Evolutionary conservation across 345 rosid species (phyloP), one percentile per base, ranked within the genome.

Genomic region (Citrus unshiu): DNA sequence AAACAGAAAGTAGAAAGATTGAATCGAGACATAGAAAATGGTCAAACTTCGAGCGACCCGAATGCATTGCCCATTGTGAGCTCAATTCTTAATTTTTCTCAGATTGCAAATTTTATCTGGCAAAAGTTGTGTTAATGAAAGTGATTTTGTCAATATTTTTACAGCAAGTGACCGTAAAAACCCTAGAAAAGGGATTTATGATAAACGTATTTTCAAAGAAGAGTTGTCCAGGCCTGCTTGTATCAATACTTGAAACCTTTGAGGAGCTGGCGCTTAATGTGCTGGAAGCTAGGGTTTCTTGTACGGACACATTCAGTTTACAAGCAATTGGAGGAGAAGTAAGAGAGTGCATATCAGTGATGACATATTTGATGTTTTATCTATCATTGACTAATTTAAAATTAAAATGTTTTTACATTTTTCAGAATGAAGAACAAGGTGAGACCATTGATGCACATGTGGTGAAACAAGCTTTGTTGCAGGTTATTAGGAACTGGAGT

Each of bases 261-360:
- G 99, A 95, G 65, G 96, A 93, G 60, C 75, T 93, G 72, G 90
- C 93, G 34, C 93, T 95, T 35, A 87, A 86, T 82, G 89, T 95
- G 76, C 88, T 86, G 21, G 98, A 95, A 83, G 98, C 98, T 89
- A 93, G 95, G 94, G 97, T 85, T 93, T 92, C 98, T 80, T 95
- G 98, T 84, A 82, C 94, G 1, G 94, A 95, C 37, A 84, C 81
- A 14, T 95, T 95, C 68, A 85, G 79, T 63, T 84, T 95, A 73
- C 89, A 95, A 82, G 98, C 95, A 32, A 85, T 86, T 75, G 93
- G 94, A 13, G 91, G 90, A 82, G 92, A 93, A 88, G 97, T 92
- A 91, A 80, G 84, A 56, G 34, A 49, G 22, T 32, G 10, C 18
- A 46, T 46, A 46, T 46, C 18, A 46, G 13, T 46, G 51, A 46